Evolutionary conservation across 306 rosid genomes (phyloP), one percentile per base, ranked within the genome.

Genomic region (Sphenostylis stenocarpa): DNA sequence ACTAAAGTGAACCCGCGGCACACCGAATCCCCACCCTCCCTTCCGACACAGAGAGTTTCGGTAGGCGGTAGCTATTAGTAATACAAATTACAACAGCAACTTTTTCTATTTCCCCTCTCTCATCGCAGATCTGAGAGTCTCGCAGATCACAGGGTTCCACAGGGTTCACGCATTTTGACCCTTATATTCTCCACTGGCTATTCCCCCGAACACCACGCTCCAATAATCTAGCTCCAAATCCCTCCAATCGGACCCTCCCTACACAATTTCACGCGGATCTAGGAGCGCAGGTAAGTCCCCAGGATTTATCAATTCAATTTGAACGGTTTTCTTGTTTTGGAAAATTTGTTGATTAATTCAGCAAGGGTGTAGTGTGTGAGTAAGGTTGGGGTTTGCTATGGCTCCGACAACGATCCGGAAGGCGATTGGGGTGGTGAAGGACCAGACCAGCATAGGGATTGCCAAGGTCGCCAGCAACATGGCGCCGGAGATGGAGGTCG

Each of bases 401-500:
- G 90, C 99, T 83, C 84, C 96, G 80, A 92, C 89, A 77, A 95
- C 97, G 86, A 92, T 95, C 60, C 93, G 99, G 43, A 95, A 95
- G 70, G 99, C 99, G 85, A 92, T 95, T 49, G 99, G 99, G 16
- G 97, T 91, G 57, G 90, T 95, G 69, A 95, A 95, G 96, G 99
- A 95, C 76, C 98, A 95, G 89, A 95, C 98, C 23, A 95, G 98
- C 72, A 92, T 95, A 31, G 98, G 98, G n/a, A 83, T 95, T 8
- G 99, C 99, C 16, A 95, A 90, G 80, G 99, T 95, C 13, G 90
- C 97, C 2, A 86, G 99, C 77, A 95, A 92, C 81, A 75, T 88
- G 90, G 99, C 99, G 12, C 99, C 99, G 87, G 97, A 92, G 23
- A 80, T 95, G 6, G 99, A 95, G 90, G 99, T 95, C 4, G 97